Evolutionary conservation across 2,329 filamentous ascomycete genomes (phyloP), one percentile per base, ranked within the genome.

Genomic region (Penicillium sp.): DNA sequence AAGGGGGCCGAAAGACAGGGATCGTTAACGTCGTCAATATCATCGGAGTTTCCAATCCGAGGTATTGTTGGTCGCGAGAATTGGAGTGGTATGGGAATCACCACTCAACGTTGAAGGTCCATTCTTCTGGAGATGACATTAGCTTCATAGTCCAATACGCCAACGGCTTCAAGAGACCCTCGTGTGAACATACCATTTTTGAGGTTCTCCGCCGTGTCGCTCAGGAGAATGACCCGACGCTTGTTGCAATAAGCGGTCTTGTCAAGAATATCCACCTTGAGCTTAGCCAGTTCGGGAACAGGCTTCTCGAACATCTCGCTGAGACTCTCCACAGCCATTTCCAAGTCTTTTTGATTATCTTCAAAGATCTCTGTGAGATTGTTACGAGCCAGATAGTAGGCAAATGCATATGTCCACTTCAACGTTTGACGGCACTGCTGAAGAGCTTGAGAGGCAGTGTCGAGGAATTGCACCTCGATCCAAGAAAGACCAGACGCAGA

Each of bases 241-340:
- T 93, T 91, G 69, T 88, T 95, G 74, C 94, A 98, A 68, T 98
- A 98, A 0, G 90, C 82, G 4, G 91, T 98, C 78, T 96, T 97
- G 70, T 98, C 91, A 83, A 98, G 88, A 64, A 98, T 98, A 56
- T 96, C 91, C 5, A 95, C 89, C 74, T 96, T 97, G 50, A 96
- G 76, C 39, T 85, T 82, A 4, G 88, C 81, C 13, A 98, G 76
- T 61, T 96, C 90, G 36, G 83, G 74, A n/a, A 91, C 88, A 0
- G 90, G 89, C 74, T 95, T 96, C 77, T 98, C 93, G 58, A 98
- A 98, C 89, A 98, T 95, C 70, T 95, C 90, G n/a, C 89, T 95
- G 55, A 98, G 73, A 48, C 88, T 90, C 73, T 98, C 93, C 1
- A 97, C 93, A 0, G 93, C 91, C 83, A 98, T 86, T 70, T 98